Percentiles rank a stretch among this genome's conserved stretches.
Evolutionary conservation across 2,329 filamentous ascomycete species (phyloP).

Genomic region (Phialocephala subalpina): DNA sequence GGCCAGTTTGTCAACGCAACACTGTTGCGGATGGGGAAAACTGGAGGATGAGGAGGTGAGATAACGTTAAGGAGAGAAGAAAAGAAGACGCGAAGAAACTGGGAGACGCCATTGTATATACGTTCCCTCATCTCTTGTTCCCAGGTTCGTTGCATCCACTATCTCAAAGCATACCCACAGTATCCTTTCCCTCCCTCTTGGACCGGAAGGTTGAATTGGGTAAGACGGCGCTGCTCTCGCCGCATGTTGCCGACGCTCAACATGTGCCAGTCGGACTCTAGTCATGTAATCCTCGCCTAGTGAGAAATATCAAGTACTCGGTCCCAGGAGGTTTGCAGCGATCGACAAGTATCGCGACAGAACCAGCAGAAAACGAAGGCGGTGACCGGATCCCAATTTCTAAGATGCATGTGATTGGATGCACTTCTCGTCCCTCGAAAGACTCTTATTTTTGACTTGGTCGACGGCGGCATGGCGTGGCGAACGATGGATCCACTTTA

Average conservation of each 20-base stretch:
- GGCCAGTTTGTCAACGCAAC: constrained; percentile 19
- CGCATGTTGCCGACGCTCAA: constrained; percentile 17
- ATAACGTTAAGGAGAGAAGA: constrained; percentile 4
- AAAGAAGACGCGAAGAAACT: neutral
- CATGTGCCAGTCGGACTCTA: constrained; percentile 10
- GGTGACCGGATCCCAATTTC: constrained; percentile 19
- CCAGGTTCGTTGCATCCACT: constrained; percentile 8
- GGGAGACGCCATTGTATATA: constrained; percentile 17
- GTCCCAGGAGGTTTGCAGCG: constrained; percentile 16
- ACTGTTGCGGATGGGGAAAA: constrained; percentile 7
- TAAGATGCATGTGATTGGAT: constrained; percentile 16
- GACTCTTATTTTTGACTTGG: constrained; percentile 26
- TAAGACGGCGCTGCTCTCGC: constrained; percentile 3
- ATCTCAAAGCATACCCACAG: constrained; percentile 17
- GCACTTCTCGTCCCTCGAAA: constrained; percentile 16
- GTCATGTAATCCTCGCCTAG: constrained; percentile 31
- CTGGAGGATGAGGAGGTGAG: neutral
- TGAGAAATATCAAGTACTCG: neutral
- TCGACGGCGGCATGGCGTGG: constrained; percentile 22
- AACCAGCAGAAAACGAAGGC: constrained; percentile 9
- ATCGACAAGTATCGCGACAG: constrained; percentile 25
- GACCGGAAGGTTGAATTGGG: constrained; percentile 11
- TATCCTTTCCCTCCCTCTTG: constrained; percentile 1
- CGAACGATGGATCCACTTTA: constrained; percentile 17
- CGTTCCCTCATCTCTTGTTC: neutral